Evolutionary conservation across 257 asterid genomes (phyloP).

Genomic region (Paulownia fortunei): DNA sequence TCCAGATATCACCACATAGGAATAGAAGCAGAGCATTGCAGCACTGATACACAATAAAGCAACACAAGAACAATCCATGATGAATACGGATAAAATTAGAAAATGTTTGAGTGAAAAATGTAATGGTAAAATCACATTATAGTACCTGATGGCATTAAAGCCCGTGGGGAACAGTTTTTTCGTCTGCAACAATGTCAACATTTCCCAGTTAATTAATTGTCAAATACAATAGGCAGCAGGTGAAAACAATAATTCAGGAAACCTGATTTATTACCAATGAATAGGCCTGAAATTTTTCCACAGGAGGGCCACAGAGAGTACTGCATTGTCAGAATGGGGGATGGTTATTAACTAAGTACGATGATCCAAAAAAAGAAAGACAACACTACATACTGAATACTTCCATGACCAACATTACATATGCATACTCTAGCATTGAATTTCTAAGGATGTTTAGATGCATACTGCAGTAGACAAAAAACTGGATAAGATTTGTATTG

Average conservation of each 20-base stretch:
- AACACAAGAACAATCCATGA: slow-evolving; percentile 6
- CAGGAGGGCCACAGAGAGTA: slow-evolving; percentile 64
- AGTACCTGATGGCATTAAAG: slow-evolving; percentile 74
- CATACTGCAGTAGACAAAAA: not conserved
- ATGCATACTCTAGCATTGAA: not conserved
- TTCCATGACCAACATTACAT: too few species aligned
- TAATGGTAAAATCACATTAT: not conserved
- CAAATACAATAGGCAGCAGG: not conserved
- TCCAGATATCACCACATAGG: slow-evolving; percentile 80
- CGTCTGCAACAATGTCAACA: slow-evolving; percentile 44
- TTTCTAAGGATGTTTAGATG: not conserved
- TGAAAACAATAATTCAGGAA: not conserved
- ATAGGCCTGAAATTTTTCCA: slow-evolving; percentile 77
- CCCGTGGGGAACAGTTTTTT: slow-evolving; percentile 67
- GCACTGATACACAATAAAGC: slow-evolving; percentile 50
- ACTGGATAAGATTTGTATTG: too few species aligned
- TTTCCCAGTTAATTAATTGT: not conserved
- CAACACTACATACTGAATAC: not conserved
- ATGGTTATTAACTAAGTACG: not conserved
- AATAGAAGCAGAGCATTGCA: slow-evolving; percentile 87
- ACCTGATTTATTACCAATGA: slow-evolving; percentile 57
- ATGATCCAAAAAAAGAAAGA: slow-evolving; percentile 6
- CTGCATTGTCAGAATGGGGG: slow-evolving; percentile 51
- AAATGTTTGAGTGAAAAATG: not conserved
- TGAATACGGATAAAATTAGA: not conserved